Evolutionary conservation across 1,284 basidiomycete species (phyloP), one percentile per base, ranked within the genome.

Genomic region (Amylostereum areolatum): DNA sequence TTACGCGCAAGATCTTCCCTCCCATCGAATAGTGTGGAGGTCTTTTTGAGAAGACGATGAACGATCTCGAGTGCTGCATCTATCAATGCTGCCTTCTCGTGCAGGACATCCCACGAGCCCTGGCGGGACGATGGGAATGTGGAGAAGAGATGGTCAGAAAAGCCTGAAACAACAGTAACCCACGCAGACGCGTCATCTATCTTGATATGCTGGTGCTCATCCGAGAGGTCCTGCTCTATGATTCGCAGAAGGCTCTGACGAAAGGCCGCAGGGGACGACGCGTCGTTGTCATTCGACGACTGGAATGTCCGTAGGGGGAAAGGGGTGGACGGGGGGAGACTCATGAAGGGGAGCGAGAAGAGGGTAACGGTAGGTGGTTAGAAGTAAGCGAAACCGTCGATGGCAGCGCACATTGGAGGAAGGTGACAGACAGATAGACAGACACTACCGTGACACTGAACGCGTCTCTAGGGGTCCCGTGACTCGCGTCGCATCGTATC

Each of bases 61-160:
- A 85, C 67, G 46, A 83, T 66, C 29, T 79, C 72, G 45, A 87
- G 64, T 6, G 77, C 73, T 12, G 72, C 62, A 32, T 80, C 73
- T 2, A 75, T 74, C 49, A 85, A 65, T 46, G 68, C 72, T 47
- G 81, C 67, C 55, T 78, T 80, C 59, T 85, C 82, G 55, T 77
- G 71, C 54, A 80, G 67, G 6, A 72, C 65, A 36, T 65, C 70
- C 80, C 82, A 85, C 27, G 68, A 67, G 59, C 49, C 67, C 60
- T 57, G 64, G 41, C 63, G 66, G 32, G 72, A 72, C 39, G 67
- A 65, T 49, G 69, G 79, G 60, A 83, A 80, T 37, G 66, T 66
- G 33, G 60, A 66, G 39, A 84, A 69, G 55, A 81, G 72, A 45
- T 74, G 65, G 46, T 81, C 74, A 4, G 75, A 73, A 28, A 84